phyloP scores from a whole-genome alignment of 2,329 filamentous ascomycete species.

The Aspergillus melleus region DNA sequence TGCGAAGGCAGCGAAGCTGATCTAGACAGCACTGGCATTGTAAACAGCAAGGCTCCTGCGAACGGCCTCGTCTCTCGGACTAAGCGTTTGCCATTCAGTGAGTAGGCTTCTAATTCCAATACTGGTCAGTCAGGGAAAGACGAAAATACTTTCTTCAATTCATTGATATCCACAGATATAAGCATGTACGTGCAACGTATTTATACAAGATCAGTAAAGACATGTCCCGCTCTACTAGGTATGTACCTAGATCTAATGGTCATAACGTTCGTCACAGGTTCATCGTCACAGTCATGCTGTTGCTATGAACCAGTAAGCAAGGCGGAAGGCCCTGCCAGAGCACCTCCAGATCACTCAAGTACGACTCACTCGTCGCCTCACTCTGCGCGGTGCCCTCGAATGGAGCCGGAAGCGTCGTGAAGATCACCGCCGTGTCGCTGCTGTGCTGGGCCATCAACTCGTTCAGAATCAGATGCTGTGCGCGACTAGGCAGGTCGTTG shows the following conservation, averaged over 20 bases:
- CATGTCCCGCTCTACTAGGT: background rate
- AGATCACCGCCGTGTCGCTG: constrained; percentile 70
- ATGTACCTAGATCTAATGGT: background rate
- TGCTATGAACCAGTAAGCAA: constrained; percentile 76
- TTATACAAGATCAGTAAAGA: constrained; percentile 10
- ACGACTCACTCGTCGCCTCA: constrained; percentile 69
- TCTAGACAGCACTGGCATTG: too few relatives aligned
- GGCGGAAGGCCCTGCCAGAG: constrained; percentile 76
- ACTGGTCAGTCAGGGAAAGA: background rate
- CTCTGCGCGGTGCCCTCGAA: constrained; percentile 72
- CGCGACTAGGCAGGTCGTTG: constrained; percentile 80
- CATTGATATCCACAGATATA: background rate
- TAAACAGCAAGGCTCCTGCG: too few relatives aligned
- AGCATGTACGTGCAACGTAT: background rate
- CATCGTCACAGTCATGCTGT: constrained; percentile 80
- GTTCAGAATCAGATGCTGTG: constrained; percentile 83
- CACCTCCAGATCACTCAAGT: constrained; percentile 75
- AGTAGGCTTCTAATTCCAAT: background rate
- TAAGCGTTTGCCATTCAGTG: too few relatives aligned
- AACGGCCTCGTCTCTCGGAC: too few relatives aligned
- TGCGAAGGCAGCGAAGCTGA: too few relatives aligned
- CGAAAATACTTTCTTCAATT: background rate
- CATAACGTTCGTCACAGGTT: constrained; percentile 34
- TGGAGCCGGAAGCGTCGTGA: constrained; percentile 81
- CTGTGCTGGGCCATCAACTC: constrained; percentile 74